phyloP scores from a whole-genome alignment of 306 rosid species.

The Quercus alba region DNA sequence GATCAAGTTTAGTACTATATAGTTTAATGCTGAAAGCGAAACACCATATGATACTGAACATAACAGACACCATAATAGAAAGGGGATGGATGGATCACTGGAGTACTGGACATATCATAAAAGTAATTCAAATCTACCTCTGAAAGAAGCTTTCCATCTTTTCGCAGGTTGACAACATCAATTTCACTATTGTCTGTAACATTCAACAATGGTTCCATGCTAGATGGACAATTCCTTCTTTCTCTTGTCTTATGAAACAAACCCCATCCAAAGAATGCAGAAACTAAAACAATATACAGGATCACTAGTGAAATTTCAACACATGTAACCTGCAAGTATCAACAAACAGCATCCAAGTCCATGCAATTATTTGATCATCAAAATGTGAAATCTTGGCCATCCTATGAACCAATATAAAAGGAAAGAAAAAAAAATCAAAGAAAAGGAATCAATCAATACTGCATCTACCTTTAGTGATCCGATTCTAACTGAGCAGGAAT shows the following conservation, averaged over 20 bases:
- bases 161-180: constrained; percentile 33
- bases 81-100: neutral
- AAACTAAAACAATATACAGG: constrained; percentile 57
- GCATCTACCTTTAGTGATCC: constrained; percentile 69
- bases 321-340: constrained; percentile 63
- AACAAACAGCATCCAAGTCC: constrained; percentile 23
- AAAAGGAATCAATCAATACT: constrained; percentile 4
- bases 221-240: constrained; percentile 42
- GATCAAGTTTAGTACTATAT: too few species aligned
- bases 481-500: constrained; percentile 62
- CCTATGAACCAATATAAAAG: constrained; percentile 3
- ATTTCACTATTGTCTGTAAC: constrained; percentile 37
- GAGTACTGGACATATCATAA: neutral
- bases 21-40: neutral
- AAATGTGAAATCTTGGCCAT: neutral
- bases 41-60: neutral
- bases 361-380: constrained; percentile 11
- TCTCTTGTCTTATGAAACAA: constrained; percentile 52
- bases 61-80: neutral
- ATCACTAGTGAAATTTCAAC: constrained; percentile 71
- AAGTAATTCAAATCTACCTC: constrained; percentile 40
- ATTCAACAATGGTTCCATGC: constrained; percentile 64
- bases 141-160: constrained; percentile 34
- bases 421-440: constrained; percentile 11
- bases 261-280: constrained; percentile 72